These are phyloP conservation scores for Magnolia changhungtana DNA, from an alignment of 164 flowering plant species.

Conservation along the genomic window DNA sequence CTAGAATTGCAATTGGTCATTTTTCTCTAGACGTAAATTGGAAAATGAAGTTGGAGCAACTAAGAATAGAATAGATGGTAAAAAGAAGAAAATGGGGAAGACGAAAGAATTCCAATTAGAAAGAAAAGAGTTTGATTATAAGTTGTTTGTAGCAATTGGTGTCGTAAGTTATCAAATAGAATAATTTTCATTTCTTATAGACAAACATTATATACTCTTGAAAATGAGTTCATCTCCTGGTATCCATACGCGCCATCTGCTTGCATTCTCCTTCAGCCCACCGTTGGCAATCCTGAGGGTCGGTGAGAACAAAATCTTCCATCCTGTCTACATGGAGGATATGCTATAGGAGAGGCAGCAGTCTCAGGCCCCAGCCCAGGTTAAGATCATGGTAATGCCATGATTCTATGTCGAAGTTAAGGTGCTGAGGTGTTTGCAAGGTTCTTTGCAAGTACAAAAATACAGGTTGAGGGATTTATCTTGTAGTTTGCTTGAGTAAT, in stretches of 20 bases:
- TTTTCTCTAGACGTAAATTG: too few relatives aligned
- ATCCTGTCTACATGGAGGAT: constrained; percentile 79
- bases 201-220: too few relatives aligned
- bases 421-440: constrained; percentile 66
- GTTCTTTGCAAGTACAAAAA: constrained; percentile 77
- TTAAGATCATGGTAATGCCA: constrained; percentile 90
- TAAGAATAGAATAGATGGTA: too few relatives aligned
- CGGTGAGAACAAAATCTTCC: constrained; percentile 65
- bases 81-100: too few relatives aligned
- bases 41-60: too few relatives aligned
- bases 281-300: constrained; percentile 66
- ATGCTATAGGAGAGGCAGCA: constrained; percentile 50
- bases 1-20: too few relatives aligned
- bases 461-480: constrained; percentile 8
- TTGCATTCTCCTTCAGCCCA: constrained; percentile 83
- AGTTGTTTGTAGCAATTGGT: too few relatives aligned
- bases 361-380: constrained; percentile 42
- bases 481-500: background rate
- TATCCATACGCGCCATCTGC: constrained; percentile 57
- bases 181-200: too few relatives aligned
- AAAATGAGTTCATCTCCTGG: too few relatives aligned
- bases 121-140: too few relatives aligned
- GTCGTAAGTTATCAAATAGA: too few relatives aligned
- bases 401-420: constrained; percentile 82
- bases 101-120: too few relatives aligned